Percentiles rank a stretch among this genome's conserved stretches.
phyloP scores from a whole-genome alignment of 306 rosid species.

The Trifolium subterraneum region DNA sequence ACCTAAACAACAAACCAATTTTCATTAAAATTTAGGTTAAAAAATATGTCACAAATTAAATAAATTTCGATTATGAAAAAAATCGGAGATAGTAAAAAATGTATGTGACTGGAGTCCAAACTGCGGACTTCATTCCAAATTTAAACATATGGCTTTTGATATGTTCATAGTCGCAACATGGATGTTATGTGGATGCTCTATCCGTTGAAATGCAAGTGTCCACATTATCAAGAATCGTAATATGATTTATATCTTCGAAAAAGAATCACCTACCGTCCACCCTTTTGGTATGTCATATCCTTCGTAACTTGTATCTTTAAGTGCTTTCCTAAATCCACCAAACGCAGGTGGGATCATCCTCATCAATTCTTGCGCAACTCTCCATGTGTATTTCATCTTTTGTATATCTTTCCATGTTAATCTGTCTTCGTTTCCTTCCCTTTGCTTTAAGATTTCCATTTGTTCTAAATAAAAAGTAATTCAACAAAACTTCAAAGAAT shows the following conservation, averaged over 20 bases:
- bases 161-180: not conserved
- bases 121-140: too few relatives aligned
- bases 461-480: conserved; percentile 44
- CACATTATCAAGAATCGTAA: not conserved
- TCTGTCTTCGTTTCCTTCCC: conserved; percentile 44
- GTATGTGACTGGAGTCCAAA: not conserved
- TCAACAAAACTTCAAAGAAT: not conserved
- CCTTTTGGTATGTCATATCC: conserved; percentile 66
- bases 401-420: conserved; percentile 60
- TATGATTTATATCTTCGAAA: not conserved
- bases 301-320: conserved; percentile 47
- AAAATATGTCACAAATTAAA: not conserved
- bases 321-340: conserved; percentile 55
- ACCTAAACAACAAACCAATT: conserved; percentile 40
- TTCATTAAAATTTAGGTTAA: conserved; percentile 7
- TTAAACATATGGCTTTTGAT: not conserved
- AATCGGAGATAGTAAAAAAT: not conserved
- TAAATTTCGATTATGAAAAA: not conserved
- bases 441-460: conserved; percentile 52
- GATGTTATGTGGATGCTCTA: not conserved
- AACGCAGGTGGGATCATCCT: conserved; percentile 57
- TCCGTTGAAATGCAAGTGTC: not conserved
- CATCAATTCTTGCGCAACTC: conserved; percentile 65
- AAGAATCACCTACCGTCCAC: conserved; percentile 57
- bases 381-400: conserved; percentile 67